Evolutionary conservation across 352 stramenopile species (phyloP).

Genomic region (Pythium sp.): DNA sequence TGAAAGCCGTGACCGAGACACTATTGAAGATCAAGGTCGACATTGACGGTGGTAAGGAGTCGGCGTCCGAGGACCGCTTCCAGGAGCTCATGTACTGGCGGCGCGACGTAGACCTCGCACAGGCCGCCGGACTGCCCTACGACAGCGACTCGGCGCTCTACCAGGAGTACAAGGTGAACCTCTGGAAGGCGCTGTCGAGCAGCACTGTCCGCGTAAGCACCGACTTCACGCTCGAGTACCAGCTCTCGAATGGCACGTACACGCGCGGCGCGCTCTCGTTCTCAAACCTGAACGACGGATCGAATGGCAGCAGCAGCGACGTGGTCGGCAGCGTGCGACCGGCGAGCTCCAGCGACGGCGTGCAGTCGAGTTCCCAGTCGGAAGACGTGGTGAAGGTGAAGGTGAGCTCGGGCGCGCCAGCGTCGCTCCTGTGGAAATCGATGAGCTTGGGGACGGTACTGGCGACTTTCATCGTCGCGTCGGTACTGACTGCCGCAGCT

Average conservation of each 20-base stretch:
- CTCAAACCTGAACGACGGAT: slow-evolving; percentile 18
- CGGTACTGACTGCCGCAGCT: not conserved
- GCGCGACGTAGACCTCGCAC: slow-evolving; percentile 47
- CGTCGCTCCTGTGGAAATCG: not conserved
- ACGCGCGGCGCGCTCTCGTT: slow-evolving; percentile 20
- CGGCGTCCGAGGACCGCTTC: slow-evolving; percentile 40
- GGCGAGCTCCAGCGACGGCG: slow-evolving; percentile 13
- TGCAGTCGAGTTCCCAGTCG: not conserved
- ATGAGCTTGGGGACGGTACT: not conserved
- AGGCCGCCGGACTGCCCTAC: slow-evolving; percentile 35
- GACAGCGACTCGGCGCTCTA: slow-evolving; percentile 49
- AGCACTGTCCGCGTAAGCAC: slow-evolving; percentile 34
- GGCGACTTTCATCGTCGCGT: not conserved
- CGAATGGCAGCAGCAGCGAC: slow-evolving; percentile 4
- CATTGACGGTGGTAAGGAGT: slow-evolving; percentile 21
- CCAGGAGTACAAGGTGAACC: slow-evolving; percentile 33
- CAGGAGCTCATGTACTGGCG: slow-evolving; percentile 52
- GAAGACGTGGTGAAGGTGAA: not conserved
- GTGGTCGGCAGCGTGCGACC: slow-evolving; percentile 26
- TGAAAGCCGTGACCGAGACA: slow-evolving; percentile 52
- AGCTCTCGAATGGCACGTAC: slow-evolving; percentile 22
- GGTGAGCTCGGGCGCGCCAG: slow-evolving; percentile 6
- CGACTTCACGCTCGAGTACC: slow-evolving; percentile 49
- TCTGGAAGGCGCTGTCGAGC: slow-evolving; percentile 27
- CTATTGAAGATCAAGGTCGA: slow-evolving; percentile 59